Evolutionary conservation across 2,329 filamentous ascomycete species (phyloP), one percentile per base, ranked within the genome.

Genomic region (Cladobotryum protrusum): DNA sequence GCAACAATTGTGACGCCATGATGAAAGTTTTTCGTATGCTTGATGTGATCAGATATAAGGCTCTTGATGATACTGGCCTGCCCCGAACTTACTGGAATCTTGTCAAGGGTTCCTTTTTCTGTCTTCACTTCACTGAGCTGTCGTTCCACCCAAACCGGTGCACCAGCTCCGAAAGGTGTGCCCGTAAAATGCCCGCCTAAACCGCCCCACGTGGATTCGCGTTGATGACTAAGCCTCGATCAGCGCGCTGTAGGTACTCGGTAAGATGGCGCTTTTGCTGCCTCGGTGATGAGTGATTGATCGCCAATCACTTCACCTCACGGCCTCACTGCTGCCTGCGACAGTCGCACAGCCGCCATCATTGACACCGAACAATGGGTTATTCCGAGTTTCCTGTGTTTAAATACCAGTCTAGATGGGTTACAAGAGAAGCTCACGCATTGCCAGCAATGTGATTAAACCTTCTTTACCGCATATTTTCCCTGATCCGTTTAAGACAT

Each of bases 1-100:
- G 86, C 48, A 89, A 77, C 49, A 89, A 78, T 70, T 88, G 85
- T 50, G 86, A 86, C 41, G 86, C 79, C 85, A 89, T 87, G 50
- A 57, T 66, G 59, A 19, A 52, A 45, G 40, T 46, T 39, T 53
- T 37, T 14, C 36, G 32, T n/a, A n/a, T 29, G 24, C 24, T 29
- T 29, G 24, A 29, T 29, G 24, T 6, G 24, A 9, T 29, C 24
- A 29, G 24, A 29, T 29, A 29, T 29, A 29, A 9, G 11, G 11
- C 24, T 29, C 24, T 29, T 9, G 11, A 29, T 9, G 11, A 8
- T 29, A 29, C 6, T 9, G 11, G 24, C 24, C 11, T 29, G 24
- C 6, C 2, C 11, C 24, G 6, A 29, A 29, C 24, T 8, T 8
- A 29, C 24, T 29, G 24, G 24, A 29, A 29, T 29, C 24, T 37